phyloP scores from a whole-genome alignment of 208 protist genomes.

The Leishmania guyanensis region DNA sequence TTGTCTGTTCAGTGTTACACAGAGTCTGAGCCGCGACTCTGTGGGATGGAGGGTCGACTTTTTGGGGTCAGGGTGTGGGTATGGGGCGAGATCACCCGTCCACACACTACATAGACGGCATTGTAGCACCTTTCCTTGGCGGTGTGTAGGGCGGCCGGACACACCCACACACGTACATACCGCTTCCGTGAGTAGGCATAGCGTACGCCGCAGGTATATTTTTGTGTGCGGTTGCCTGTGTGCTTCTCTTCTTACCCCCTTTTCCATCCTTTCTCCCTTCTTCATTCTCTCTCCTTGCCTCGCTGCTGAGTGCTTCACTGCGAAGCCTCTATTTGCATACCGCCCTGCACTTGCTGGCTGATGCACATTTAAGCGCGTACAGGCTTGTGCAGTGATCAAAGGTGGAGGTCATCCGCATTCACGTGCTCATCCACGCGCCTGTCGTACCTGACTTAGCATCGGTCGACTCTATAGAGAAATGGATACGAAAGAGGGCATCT shows the following conservation, averaged over 20 bases:
- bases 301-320: background rate
- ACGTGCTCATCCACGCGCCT: background rate
- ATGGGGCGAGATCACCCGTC: background rate
- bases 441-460: background rate
- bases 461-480: background rate
- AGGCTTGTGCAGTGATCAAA: background rate
- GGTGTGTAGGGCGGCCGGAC: background rate
- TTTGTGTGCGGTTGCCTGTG: background rate
- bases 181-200: background rate
- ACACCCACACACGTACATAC: too few species aligned
- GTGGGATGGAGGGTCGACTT: background rate
- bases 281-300: background rate
- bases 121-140: background rate
- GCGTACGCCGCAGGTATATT: too few species aligned
- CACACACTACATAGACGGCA: background rate
- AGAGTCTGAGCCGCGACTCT: background rate
- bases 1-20: background rate
- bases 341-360: too few species aligned
- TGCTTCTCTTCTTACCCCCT: background rate
- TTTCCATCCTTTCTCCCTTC: too few species aligned
- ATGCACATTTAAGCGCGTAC: background rate
- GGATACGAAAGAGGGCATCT: background rate
- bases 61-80: background rate
- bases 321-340: background rate
- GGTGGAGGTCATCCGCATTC: background rate